Evolutionary conservation across 768 basidiomycete species (phyloP).

Genomic region (Serpula lacrymans): DNA sequence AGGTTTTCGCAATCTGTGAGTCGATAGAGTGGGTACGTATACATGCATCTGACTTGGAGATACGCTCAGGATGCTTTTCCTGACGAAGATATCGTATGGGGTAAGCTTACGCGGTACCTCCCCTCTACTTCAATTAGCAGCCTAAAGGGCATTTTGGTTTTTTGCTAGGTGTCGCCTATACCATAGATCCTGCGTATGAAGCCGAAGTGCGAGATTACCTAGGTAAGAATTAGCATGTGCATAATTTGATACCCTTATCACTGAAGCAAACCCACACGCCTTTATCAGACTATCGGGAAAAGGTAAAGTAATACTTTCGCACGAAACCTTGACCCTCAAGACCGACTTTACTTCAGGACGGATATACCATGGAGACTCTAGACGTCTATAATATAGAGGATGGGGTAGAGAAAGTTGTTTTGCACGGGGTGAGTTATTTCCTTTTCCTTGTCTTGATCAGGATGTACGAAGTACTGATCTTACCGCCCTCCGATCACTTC

Average conservation of each 20-base stretch:
- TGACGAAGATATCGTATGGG: constrained; percentile 83
- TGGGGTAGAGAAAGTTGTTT: constrained; percentile 51
- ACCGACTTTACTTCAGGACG: constrained; percentile 54
- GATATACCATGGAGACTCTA: constrained; percentile 80
- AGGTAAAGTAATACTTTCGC: constrained; percentile 40
- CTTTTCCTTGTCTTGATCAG: not conserved
- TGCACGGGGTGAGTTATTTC: constrained; percentile 54
- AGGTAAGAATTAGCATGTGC: constrained; percentile 43
- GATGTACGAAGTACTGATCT: not conserved
- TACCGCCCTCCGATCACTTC: not conserved
- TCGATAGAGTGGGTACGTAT: not conserved
- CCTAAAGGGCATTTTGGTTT: not conserved
- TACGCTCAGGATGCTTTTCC: constrained; percentile 56
- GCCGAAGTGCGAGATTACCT: constrained; percentile 80
- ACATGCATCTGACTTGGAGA: not conserved
- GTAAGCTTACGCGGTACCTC: constrained; percentile 30
- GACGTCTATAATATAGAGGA: constrained; percentile 62
- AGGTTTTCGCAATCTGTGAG: constrained; percentile 63
- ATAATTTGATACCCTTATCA: not conserved
- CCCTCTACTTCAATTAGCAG: not conserved
- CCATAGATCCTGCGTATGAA: constrained; percentile 75
- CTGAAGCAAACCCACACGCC: not conserved
- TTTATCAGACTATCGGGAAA: constrained; percentile 76
- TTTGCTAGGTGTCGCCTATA: constrained; percentile 71
- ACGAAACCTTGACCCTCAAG: not conserved